Evolutionary conservation across 768 basidiomycete genomes (phyloP).

Genomic region (Jaapia argillacea): DNA sequence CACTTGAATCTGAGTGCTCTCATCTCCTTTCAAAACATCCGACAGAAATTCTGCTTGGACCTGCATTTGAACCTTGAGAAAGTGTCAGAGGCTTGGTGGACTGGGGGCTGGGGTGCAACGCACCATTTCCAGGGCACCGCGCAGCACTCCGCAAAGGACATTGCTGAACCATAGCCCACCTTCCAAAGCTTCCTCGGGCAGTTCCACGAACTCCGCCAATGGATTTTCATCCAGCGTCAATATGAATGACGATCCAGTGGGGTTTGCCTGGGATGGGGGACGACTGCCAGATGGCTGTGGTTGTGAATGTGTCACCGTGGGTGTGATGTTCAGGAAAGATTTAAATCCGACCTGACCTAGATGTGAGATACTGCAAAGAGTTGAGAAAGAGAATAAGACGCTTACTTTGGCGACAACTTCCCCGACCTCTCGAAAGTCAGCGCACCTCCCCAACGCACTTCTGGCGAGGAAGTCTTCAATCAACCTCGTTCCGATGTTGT

Average conservation of each 20-base stretch:
- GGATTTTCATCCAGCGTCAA: slow-evolving; percentile 94
- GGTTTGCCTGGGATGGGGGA: slow-evolving; percentile 27
- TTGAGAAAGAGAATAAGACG: slow-evolving; percentile 4
- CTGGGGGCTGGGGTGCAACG: slow-evolving; percentile 10
- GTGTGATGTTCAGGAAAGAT: slow-evolving; percentile 89
- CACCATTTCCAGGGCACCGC: slow-evolving; percentile 96
- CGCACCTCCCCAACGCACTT: slow-evolving; percentile 83
- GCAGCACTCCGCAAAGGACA: slow-evolving; percentile 85
- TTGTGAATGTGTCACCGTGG: slow-evolving; percentile 65
- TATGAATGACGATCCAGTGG: slow-evolving; percentile 56
- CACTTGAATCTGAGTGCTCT: slow-evolving; percentile 88
- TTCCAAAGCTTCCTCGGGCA: slow-evolving; percentile 87
- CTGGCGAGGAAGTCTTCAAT: slow-evolving; percentile 97
- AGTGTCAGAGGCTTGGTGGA: slow-evolving; percentile 5
- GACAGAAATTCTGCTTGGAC: slow-evolving; percentile 84
- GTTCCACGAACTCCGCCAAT: slow-evolving; percentile 90
- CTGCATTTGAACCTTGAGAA: slow-evolving; percentile 84
- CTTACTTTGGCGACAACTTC: slow-evolving; percentile 90
- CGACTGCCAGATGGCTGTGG: slow-evolving; percentile 35
- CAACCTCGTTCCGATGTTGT: slow-evolving; percentile 91
- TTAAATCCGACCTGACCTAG: slow-evolving; percentile 85
- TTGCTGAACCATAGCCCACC: slow-evolving; percentile 97
- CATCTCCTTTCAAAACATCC: slow-evolving; percentile 88
- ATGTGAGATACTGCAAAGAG: slow-evolving; percentile 2
- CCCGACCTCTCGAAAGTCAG: slow-evolving; percentile 89